These are phyloP conservation scores for Suillus decipiens DNA, from an alignment of 768 basidiomycete species.

Conservation along the genomic window DNA sequence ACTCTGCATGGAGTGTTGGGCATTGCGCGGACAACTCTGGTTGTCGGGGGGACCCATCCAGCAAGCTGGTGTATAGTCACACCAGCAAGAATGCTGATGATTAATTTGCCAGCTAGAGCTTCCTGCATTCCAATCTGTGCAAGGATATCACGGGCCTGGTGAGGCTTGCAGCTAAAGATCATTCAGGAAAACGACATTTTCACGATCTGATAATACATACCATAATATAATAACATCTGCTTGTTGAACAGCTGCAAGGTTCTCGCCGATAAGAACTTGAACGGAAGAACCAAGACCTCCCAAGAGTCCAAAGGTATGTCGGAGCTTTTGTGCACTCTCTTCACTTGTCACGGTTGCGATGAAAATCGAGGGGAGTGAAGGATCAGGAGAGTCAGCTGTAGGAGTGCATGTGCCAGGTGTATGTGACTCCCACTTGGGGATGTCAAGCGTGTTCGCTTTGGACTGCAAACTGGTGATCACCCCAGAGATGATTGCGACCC, in stretches of 20 bases:
- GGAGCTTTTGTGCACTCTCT: constrained; percentile 71
- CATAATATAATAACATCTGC: constrained; percentile 89
- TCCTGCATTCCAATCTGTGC: constrained; percentile 73
- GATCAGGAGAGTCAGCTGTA: constrained; percentile 51
- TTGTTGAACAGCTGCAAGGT: constrained; percentile 68
- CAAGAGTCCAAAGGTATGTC: constrained; percentile 56
- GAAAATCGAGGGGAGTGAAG: constrained; percentile 76
- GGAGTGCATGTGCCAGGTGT: constrained; percentile 79
- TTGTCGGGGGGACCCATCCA: constrained; percentile 72
- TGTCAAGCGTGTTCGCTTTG: constrained; percentile 31
- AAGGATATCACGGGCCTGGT: constrained; percentile 77
- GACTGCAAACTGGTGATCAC: constrained; percentile 81
- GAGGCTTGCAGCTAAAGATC: constrained; percentile 83
- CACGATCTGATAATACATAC: constrained; percentile 43
- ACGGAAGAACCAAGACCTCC: constrained; percentile 66
- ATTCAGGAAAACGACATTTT: constrained; percentile 6
- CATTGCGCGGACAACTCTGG: constrained; percentile 93
- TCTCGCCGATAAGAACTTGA: constrained; percentile 67
- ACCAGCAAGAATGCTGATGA: constrained; percentile 98
- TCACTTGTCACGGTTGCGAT: constrained; percentile 84
- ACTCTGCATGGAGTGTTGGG: constrained; percentile 98
- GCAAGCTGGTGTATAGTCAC: constrained; percentile 84
- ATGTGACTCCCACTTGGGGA: constrained; percentile 65
- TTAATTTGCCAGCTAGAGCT: constrained; percentile 84
- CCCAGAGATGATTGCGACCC: constrained; percentile 91